Evolutionary conservation across 2,329 filamentous ascomycete species (phyloP).

Genomic region (Aspergillus terreus): DNA sequence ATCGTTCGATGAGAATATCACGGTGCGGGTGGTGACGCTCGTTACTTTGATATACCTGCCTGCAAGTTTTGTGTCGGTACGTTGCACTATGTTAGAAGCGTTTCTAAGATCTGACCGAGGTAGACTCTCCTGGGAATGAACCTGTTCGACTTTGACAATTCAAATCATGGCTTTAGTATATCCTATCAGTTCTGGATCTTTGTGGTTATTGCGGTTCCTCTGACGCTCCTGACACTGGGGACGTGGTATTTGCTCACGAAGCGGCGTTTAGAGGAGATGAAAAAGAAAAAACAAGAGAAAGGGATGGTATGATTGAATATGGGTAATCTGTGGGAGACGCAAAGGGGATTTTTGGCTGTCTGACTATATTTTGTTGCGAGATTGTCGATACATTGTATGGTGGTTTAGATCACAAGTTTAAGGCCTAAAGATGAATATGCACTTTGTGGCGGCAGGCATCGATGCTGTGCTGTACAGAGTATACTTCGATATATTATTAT

Average conservation of each 20-base stretch:
- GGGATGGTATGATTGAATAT: no score
- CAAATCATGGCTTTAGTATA: conserved; percentile 5
- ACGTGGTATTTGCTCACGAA: conserved; percentile 11
- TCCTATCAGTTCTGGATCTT: conserved; percentile 20
- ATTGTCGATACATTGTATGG: no score
- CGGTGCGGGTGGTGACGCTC: conserved; percentile 22
- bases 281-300: background rate
- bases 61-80: conserved; percentile 34
- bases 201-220: conserved; percentile 9
- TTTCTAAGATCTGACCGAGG: background rate
- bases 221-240: conserved; percentile 12
- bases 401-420: no score
- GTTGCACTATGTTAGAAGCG: conserved; percentile 1
- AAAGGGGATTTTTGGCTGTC: no score
- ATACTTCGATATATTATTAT: no score
- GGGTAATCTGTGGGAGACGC: no score
- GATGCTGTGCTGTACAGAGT: no score
- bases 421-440: no score
- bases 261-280: background rate
- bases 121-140: conserved; percentile 22
- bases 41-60: conserved; percentile 30
- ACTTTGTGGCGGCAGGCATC: no score
- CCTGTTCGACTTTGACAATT: conserved; percentile 14
- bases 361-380: no score
- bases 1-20: conserved; percentile 23